Evolutionary conservation across 768 basidiomycete species (phyloP).

Genomic region (Amanita phalloides): DNA sequence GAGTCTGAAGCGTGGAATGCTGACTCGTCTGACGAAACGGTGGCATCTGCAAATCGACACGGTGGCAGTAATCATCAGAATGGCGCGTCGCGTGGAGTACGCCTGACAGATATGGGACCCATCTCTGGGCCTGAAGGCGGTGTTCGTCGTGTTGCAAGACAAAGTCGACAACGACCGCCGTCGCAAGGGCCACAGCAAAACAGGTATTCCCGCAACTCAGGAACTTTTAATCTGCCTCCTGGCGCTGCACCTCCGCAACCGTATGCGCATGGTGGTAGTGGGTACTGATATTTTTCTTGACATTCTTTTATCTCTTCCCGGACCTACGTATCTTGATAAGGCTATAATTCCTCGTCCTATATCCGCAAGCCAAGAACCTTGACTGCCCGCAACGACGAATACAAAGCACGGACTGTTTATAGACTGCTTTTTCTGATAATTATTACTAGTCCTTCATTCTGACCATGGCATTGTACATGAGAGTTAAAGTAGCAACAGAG

Average conservation of each 20-base stretch:
- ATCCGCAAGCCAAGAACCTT: neutral
- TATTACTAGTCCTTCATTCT: neutral
- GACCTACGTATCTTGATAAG: conserved; percentile 1
- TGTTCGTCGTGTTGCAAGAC: conserved; percentile 67
- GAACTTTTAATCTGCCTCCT: conserved; percentile 48
- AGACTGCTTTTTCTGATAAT: neutral
- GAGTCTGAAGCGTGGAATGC: conserved; percentile 24
- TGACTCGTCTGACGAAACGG: conserved; percentile 21
- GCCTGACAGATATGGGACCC: conserved; percentile 74
- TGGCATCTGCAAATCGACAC: conserved; percentile 21
- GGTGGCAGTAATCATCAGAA: conserved; percentile 24
- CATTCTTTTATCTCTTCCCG: neutral
- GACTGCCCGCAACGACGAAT: neutral
- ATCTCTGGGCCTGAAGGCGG: conserved; percentile 62
- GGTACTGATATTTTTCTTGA: neutral
- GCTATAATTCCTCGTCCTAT: neutral
- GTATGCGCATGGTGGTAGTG: conserved; percentile 13
- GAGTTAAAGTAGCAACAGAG: neutral
- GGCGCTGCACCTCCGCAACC: conserved; percentile 62
- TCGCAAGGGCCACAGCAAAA: conserved; percentile 54
- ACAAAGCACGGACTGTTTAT: neutral
- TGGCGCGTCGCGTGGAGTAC: conserved; percentile 48
- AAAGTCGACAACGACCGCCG: conserved; percentile 37
- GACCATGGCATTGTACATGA: neutral
- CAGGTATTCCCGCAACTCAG: conserved; percentile 59